These are phyloP conservation scores for Litchi chinensis DNA, from an alignment of 345 rosid genomes.

Conservation along the genomic window DNA sequence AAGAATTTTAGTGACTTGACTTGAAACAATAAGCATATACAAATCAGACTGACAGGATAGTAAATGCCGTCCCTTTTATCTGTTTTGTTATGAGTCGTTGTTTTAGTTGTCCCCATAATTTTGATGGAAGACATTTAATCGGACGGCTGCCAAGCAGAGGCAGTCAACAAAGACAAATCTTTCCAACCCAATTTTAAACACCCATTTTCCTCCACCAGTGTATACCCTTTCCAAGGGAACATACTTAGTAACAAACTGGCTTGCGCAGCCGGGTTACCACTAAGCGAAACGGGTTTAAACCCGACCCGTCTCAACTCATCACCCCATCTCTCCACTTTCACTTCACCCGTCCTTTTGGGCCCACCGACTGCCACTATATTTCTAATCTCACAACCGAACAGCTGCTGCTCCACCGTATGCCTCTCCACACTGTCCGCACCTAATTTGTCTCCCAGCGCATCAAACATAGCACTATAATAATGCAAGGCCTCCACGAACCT, in stretches of 20 bases:
- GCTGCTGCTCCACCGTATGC: constrained; percentile 87
- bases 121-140: constrained; percentile 31
- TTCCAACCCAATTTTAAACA: constrained; percentile 92
- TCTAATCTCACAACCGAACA: constrained; percentile 81
- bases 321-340: constrained; percentile 77
- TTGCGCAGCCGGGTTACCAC: constrained; percentile 87
- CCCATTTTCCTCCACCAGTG: constrained; percentile 78
- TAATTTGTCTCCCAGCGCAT: constrained; percentile 85
- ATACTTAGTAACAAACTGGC: constrained; percentile 83
- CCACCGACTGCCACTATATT: constrained; percentile 84
- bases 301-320: constrained; percentile 72
- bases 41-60: too few relatives aligned
- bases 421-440: constrained; percentile 69
- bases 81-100: too few relatives aligned
- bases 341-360: constrained; percentile 74
- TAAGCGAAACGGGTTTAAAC: constrained; percentile 71
- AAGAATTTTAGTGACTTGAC: not conserved
- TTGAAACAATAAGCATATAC: not conserved
- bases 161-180: constrained; percentile 87
- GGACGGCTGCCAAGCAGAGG: constrained; percentile 89
- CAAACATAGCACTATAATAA: constrained; percentile 95
- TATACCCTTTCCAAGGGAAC: constrained; percentile 96
- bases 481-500: constrained; percentile 94
- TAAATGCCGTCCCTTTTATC: too few relatives aligned
- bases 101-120: not conserved